Percentiles rank a stretch among this genome's conserved stretches.
These are phyloP conservation scores for Biscutella auriculata DNA, from an alignment of 441 rosid species.

Conservation along the genomic window DNA sequence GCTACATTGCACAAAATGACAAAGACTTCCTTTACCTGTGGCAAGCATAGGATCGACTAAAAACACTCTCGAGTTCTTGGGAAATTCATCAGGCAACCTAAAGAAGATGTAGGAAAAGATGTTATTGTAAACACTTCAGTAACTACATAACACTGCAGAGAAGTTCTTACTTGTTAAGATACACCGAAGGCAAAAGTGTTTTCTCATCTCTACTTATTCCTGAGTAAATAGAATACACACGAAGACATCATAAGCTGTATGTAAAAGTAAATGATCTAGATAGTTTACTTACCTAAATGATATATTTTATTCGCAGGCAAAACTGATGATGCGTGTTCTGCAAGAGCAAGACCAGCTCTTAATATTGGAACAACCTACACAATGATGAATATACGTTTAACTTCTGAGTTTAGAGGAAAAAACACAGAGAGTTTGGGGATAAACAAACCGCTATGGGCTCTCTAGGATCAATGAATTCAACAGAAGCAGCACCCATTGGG, in stretches of 20 bases:
- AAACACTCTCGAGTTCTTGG: constrained; percentile 54
- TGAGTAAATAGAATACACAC: constrained; percentile 14
- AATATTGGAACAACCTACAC: constrained; percentile 75
- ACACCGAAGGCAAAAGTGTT: constrained; percentile 69
- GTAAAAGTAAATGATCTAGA: background rate
- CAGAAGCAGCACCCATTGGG: constrained; percentile 78
- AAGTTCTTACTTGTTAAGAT: constrained; percentile 68
- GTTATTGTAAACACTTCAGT: background rate
- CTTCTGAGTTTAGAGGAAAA: background rate
- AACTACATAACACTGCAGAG: background rate
- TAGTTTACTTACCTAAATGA: constrained; percentile 49
- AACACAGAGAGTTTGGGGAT: background rate
- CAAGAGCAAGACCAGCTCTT: constrained; percentile 95
- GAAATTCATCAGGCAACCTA: constrained; percentile 71
- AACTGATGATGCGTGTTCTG: constrained; percentile 71
- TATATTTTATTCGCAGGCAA: constrained; percentile 75
- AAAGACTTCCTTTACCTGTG: constrained; percentile 42
- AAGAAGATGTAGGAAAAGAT: constrained; percentile 9
- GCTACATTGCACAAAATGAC: background rate
- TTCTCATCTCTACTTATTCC: constrained; percentile 77
- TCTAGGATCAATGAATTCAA: constrained; percentile 86
- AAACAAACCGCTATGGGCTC: constrained; percentile 73
- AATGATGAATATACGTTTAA: background rate
- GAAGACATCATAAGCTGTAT: constrained; percentile 11
- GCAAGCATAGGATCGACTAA: constrained; percentile 86